A percentile compares a stretch with the other conserved stretches of the same genome.
These are phyloP conservation scores for Arthrobotrys megalospora DNA, from an alignment of 2,329 filamentous ascomycete genomes.

Conservation along the genomic window DNA sequence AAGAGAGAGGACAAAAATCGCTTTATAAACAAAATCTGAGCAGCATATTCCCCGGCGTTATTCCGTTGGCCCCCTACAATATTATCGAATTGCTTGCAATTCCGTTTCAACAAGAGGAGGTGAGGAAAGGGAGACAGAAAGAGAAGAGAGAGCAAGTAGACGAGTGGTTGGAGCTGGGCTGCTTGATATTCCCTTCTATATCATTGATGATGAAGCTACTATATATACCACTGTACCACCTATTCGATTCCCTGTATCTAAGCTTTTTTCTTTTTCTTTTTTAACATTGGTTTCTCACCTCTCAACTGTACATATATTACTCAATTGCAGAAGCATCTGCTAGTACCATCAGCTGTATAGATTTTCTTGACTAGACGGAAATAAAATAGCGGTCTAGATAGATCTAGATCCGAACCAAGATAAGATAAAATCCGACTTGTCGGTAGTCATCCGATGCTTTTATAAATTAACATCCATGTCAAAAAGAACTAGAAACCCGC, in stretches of 20 bases:
- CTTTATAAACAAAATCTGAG: slow-evolving; percentile 35
- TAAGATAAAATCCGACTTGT: too few relatives aligned
- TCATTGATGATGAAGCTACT: not conserved
- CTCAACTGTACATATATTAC: slow-evolving; percentile 41
- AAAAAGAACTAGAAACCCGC: not conserved
- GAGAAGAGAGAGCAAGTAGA: slow-evolving; percentile 17
- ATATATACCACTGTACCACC: not conserved
- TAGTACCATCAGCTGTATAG: too few relatives aligned
- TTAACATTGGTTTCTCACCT: slow-evolving; percentile 32
- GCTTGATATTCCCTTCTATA: slow-evolving; percentile 5
- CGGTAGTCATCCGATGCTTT: too few relatives aligned
- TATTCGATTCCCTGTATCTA: slow-evolving; percentile 31
- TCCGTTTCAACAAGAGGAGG: not conserved
- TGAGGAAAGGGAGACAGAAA: not conserved
- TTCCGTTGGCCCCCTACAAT: slow-evolving; percentile 4
- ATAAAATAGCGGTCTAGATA: too few relatives aligned
- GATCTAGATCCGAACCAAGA: too few relatives aligned
- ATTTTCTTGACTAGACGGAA: too few relatives aligned
- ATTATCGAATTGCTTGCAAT: slow-evolving; percentile 33
- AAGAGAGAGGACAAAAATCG: not conserved
- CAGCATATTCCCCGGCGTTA: slow-evolving; percentile 39
- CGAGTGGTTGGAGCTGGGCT: not conserved
- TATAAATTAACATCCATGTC: too few relatives aligned
- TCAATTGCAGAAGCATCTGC: slow-evolving; percentile 4
- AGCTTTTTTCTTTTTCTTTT: slow-evolving; percentile 7